Base-by-base conservation (phyloP, 768 basidiomycete species). In the Holtermanniella nyarrowii region DNA sequence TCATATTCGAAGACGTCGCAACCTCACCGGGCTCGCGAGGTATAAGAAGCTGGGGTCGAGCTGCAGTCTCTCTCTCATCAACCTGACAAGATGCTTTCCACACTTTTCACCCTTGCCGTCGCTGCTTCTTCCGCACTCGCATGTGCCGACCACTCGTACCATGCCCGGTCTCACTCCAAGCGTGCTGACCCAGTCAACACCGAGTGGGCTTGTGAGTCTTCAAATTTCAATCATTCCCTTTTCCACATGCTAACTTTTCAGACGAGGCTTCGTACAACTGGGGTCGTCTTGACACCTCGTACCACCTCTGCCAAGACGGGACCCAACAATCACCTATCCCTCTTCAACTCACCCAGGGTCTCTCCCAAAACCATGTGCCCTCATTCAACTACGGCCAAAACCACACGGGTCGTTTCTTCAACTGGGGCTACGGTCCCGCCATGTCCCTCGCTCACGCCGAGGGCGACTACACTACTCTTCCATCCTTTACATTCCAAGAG, bases 391-490 rank as follows among this genome's bases (percentile, higher is more conserved):
- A 55, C 51, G 43, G 53, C 42, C 20, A 25, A 23, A 52, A 53
- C 26, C 41, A 47, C 10, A 41, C 44, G 39, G 58, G 58, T 4
- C 21, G 46, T 20, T 60, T 60, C 46, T 43, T 41, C 23, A 60
- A 60, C 37, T 60, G 59, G 59, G 59, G 55, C 3, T 60, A 60
- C 53, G 55, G 59, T 14, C 59, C 59, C 4, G 49, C 59, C 53
- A 60, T 60, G 55, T 53, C 59, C 21, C 50, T 60, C 27, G 42
- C 55, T 14, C 59, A 57, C 43, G 24, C 49, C 4, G 53, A 57
- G 26, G 59, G 59, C 26, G 40, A 57, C 37, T 60, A 44, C 25
- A 54, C 59, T 31, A 39, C 37, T 24, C 26, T 60, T 4, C 59
- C 59, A 2, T 14, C 26, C 4, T 50, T 60, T 26, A 52, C 55